Evolutionary conservation across 225 moss, liverwort and hornwort species (phyloP).

Genomic region (Lunularia cruciata): DNA sequence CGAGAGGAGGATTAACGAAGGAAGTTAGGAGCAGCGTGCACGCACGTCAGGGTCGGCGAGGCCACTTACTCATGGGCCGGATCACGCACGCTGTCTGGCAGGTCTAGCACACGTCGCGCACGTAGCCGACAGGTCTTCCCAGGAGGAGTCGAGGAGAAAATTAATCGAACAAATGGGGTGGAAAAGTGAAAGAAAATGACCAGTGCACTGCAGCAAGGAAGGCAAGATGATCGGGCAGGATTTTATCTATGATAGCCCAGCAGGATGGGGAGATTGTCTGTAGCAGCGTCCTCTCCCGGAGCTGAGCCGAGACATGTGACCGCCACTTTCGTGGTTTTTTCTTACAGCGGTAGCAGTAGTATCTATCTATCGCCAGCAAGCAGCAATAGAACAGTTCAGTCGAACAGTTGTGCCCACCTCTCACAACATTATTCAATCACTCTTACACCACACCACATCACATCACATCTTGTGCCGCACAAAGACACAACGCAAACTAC

Average conservation of each 20-base stretch:
- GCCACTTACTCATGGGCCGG: slow-evolving; percentile 15
- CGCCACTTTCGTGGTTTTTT: background rate
- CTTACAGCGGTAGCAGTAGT: background rate
- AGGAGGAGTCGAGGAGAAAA: background rate
- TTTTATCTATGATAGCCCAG: background rate
- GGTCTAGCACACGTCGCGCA: slow-evolving; percentile 22
- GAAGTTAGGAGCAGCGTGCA: slow-evolving; percentile 20
- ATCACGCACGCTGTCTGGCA: slow-evolving; percentile 12
- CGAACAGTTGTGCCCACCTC: slow-evolving; percentile 1
- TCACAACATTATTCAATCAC: background rate
- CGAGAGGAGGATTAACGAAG: background rate
- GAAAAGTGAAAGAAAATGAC: background rate
- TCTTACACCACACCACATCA: background rate
- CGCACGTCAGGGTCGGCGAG: slow-evolving; percentile 19
- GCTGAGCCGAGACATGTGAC: background rate
- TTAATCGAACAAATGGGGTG: background rate
- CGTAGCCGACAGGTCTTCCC: slow-evolving; percentile 20
- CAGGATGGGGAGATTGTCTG: background rate
- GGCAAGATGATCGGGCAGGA: background rate
- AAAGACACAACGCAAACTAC: slow-evolving; percentile 5
- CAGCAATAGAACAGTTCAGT: slow-evolving; percentile 1
- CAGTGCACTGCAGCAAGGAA: background rate
- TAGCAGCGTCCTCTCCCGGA: slow-evolving; percentile 12
- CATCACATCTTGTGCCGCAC: background rate
- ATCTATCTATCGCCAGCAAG: background rate